A percentile compares a stretch with the other conserved stretches of the same genome.
Conservation (phyloP, 345 rosid species). For the Rhodamnia argentea region DNA sequence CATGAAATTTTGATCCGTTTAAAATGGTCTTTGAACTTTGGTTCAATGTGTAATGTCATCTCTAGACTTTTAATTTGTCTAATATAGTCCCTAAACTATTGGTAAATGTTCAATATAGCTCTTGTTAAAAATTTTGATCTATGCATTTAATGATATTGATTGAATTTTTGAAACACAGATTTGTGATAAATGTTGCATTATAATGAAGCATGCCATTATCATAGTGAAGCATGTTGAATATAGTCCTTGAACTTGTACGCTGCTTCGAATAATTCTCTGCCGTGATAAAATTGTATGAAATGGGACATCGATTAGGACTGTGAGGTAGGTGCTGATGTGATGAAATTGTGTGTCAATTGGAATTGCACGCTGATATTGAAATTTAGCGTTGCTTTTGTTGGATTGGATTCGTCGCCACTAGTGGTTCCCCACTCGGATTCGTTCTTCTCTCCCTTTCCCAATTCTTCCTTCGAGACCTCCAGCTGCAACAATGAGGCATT, state of each 20-base stretch:
- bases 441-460: background rate
- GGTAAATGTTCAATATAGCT: too few relatives aligned
- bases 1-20: too few relatives aligned
- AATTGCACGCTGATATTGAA: background rate
- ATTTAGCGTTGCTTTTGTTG: background rate
- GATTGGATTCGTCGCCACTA: background rate
- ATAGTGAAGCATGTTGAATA: too few relatives aligned
- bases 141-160: background rate
- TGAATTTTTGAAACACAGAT: background rate
- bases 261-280: background rate
- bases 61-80: too few relatives aligned
- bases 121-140: background rate
- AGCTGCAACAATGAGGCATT: background rate
- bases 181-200: background rate
- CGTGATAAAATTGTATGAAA: background rate
- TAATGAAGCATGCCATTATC: background rate
- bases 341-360: background rate
- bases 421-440: background rate
- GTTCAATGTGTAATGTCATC: too few relatives aligned
- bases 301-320: background rate
- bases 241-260: background rate
- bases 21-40: too few relatives aligned
- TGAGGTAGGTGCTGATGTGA: background rate
- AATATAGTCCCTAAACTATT: too few relatives aligned
- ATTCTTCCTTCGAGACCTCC: background rate